Evolutionary conservation across 441 rosid genomes (phyloP), one percentile per base, ranked within the genome.

Genomic region (Capsella rubella): DNA sequence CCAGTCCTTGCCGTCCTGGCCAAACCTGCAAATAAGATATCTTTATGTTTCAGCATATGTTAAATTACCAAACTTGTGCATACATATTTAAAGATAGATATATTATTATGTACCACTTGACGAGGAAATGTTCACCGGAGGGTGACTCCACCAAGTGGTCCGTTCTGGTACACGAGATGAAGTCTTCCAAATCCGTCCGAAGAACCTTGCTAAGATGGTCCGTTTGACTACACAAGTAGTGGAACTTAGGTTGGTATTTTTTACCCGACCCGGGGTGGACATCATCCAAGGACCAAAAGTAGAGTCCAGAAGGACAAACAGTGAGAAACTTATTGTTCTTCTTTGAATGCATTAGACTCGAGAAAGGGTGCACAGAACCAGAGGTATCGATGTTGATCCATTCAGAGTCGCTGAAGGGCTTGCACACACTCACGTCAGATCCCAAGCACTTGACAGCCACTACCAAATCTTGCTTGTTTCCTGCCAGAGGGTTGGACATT

Each of bases 91-190:
- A 21, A 35, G 8, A 39, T 3, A 39, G 3, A 37, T 9, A 25
- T 25, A 5, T n/a, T 6, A 52, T 4, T 52, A 52, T 8, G 3
- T 53, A 53, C 57, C 57, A 53, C 34, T 53, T 53, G 35, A 53
- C 18, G 35, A 53, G 58, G 58, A 53, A 53, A 53, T 53, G 58
- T 53, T 53, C 35, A 29, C 58, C 58, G 35, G 58, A 53, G 58
- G 58, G 35, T 1, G 18, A 52, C 35, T 28, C 58, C 3, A 27
- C 35, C 10, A 28, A 1, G 58, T 53, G 58, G 37, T 53, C 58
- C 9, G 58, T 53, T 53, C 58, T 53, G 35, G 32, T 28, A 53
- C 16, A 1, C 58, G 35, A 53, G 35, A 53, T 53, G 35, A 2
- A 53, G 0, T 6, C 35, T 53, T 53, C 11, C 35, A 53, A 53